Evolutionary conservation across 1,284 basidiomycete genomes (phyloP).

Genomic region (Ceratobasidium sp.): DNA sequence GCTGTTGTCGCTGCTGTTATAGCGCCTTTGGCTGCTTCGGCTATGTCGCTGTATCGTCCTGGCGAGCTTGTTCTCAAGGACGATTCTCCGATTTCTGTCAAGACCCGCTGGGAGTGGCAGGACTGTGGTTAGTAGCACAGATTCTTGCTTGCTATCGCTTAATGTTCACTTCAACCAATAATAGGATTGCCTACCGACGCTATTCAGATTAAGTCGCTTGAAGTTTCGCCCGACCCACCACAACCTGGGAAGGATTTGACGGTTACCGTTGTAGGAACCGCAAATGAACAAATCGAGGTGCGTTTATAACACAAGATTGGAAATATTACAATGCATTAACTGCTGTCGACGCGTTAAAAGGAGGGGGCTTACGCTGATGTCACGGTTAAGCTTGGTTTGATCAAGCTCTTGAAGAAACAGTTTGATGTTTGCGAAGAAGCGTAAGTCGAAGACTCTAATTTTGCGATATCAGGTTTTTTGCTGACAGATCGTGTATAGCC

Average conservation of each 20-base stretch:
- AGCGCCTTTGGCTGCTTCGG: constrained; percentile 13
- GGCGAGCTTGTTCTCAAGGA: constrained; percentile 12
- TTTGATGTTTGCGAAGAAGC: constrained; percentile 68
- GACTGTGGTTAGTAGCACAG: constrained; percentile 60
- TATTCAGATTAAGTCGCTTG: constrained; percentile 58
- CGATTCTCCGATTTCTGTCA: constrained; percentile 38
- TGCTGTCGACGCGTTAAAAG: constrained; percentile 82
- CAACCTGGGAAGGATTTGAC: constrained; percentile 64
- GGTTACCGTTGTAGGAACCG: constrained; percentile 61
- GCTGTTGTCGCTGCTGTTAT: not conserved
- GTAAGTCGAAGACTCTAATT: constrained; percentile 82
- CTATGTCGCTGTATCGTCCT: constrained; percentile 26
- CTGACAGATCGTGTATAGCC: constrained; percentile 58
- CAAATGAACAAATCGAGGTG: constrained; percentile 60
- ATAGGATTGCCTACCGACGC: constrained; percentile 49
- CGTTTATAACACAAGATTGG: constrained; percentile 63
- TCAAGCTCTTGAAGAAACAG: constrained; percentile 65
- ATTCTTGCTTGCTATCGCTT: too few species aligned
- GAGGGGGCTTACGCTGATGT: constrained; percentile 66
- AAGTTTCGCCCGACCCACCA: constrained; percentile 63
- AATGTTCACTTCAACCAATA: constrained; percentile 69
- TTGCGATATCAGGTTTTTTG: constrained; percentile 87
- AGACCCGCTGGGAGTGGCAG: constrained; percentile 40
- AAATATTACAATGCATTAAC: constrained; percentile 69
- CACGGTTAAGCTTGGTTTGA: constrained; percentile 65